Evolutionary conservation across 1,139 yeast genomes (phyloP), one percentile per base, ranked within the genome.

Genomic region (Scheffersomyces insectosa): DNA sequence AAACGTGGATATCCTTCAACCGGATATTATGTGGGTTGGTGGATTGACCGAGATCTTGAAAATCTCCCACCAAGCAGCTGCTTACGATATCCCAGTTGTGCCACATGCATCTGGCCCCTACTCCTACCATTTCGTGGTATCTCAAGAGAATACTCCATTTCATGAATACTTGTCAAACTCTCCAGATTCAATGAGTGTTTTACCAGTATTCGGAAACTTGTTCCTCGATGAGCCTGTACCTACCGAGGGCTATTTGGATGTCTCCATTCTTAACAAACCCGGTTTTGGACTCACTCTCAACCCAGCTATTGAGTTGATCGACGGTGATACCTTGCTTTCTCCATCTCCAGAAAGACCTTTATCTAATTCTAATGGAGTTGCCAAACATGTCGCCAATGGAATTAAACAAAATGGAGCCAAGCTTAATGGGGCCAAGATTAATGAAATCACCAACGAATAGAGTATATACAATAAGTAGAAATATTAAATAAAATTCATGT

Each of bases 11-110:
- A 74, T 75, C 47, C 58, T 75, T 42, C 79, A 75, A 54, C 79
- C 79, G 14, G 80, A 75, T 54, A 74, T 75, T 41, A 75, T 75
- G 79, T 75, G 79, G 79, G 75, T 73, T 45, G 79, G 79, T 38
- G 79, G 79, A 30, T 54, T 74, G 62, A 73, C 79, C 25, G 79
- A 74, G 56, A 57, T 72, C 34, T 58, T 74, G 44, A 68, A 72
- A 50, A 63, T 75, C 36, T 70, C 77, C 39, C 70, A 69, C 15
- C 78, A 73, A 52, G 79, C 79, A 25, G 77, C 76, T 42, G 79
- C 79, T 20, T 75, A 75, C 49, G 80, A 75, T 49, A 70, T 74
- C 37, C 79, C 79, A 25, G 76, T 75, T 37, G 79, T 75, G 42
- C 78, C 79, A 33, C 79, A 75, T 51, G 79, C 79, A 30, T 68